Base-by-base conservation (phyloP, 805 yeast species). In the Hyphopichia homilentoma region DNA sequence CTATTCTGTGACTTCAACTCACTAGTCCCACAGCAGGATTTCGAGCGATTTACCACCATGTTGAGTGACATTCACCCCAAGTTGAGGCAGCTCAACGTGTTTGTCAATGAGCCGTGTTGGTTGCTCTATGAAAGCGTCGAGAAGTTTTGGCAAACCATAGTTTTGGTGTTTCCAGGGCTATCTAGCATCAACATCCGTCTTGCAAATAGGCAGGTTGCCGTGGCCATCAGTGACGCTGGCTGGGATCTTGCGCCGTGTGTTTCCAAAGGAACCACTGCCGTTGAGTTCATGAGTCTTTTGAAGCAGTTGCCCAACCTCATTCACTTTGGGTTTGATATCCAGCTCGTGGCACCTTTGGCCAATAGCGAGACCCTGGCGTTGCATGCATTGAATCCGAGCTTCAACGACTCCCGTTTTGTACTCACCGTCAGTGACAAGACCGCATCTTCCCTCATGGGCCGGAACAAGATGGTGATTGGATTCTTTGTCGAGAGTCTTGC, bases 1-100 rank as follows among this genome's bases (percentile, higher is more conserved):
- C 14, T 53, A 13, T 37, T 46, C 6, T 35, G 43, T 18, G 57
- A 54, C 32, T 38, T 50, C 18, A 38, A 40, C 31, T 45, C 42
- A 9, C 26, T 50, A 28, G 35, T 29, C 14, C 36, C 38, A 2
- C 24, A 15, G n/a, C 12, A 14, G 4, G 35, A 34, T n/a, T 21
- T 43, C 9, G 33, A 16, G 7, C 11, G 17, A n/a, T 27, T 41
- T 14, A 11, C n/a, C 5, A 5, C 6, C 8, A 21, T 21, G 29
- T 7, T 29, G 21, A 27, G 16, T 16, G 29, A n/a, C 12, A 14
- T 21, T 15, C 14, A 20, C 11, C 19, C 25, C 9, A 20, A 30
- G 4, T 24, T 40, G 6, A 30, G 16, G 13, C 26, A 31, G 23
- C 24, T 51, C 13, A 48, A 48, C 28, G 16, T 47, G 7, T 47